Evolutionary conservation across 352 stramenopile species (phyloP).

Genomic region (Phytopythium montanum): DNA sequence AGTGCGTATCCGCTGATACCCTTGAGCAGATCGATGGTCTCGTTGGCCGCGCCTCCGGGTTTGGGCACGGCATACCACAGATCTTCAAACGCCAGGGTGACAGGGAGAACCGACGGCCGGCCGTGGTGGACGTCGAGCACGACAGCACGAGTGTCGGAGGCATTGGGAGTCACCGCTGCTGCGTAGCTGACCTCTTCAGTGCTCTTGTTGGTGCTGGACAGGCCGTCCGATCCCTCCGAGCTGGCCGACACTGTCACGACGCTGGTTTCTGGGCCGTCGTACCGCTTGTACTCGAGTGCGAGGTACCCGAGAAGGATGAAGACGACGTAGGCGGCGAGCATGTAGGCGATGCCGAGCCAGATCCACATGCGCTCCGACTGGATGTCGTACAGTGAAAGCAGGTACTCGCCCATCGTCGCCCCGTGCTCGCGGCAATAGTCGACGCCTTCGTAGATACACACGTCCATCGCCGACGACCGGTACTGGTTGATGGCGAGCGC

Average conservation of each 20-base stretch:
- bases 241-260: constrained; percentile 11
- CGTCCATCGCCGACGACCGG: constrained; percentile 13
- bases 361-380: constrained; percentile 27
- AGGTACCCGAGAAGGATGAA: constrained; percentile 33
- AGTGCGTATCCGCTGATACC: constrained; percentile 31
- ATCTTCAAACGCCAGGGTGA: constrained; percentile 35
- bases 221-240: constrained; percentile 7
- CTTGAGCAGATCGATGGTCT: constrained; percentile 33
- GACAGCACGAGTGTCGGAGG: neutral
- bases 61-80: constrained; percentile 34
- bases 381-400: constrained; percentile 26
- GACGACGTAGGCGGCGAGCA: constrained; percentile 25
- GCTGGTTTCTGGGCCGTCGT: constrained; percentile 8
- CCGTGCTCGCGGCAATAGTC: constrained; percentile 41
- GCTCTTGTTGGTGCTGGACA: neutral
- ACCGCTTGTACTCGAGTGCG: constrained; percentile 29
- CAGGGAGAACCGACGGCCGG: constrained; percentile 20
- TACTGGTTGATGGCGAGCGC: constrained; percentile 29
- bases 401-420: constrained; percentile 18
- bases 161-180: constrained; percentile 6
- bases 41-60: constrained; percentile 12
- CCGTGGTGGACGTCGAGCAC: neutral
- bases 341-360: constrained; percentile 23
- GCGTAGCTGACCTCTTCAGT: constrained; percentile 8
- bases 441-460: constrained; percentile 18